These are phyloP conservation scores for Sporopachydermia quercuum DNA, from an alignment of 805 yeast genomes.

Conservation along the genomic window DNA sequence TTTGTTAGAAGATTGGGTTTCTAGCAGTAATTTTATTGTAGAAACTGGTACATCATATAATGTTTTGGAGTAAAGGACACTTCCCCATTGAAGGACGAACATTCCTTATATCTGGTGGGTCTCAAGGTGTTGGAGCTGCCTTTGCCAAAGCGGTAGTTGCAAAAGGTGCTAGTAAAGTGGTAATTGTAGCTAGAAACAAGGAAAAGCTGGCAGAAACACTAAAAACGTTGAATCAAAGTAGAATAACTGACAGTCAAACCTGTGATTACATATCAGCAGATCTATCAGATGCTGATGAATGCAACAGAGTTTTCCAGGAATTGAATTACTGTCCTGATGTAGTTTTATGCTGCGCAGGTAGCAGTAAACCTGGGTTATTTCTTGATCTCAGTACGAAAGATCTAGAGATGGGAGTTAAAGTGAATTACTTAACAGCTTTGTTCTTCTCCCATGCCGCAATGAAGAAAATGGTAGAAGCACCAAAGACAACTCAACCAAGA, in stretches of 20 bases:
- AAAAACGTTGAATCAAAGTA: slow-evolving; percentile 22
- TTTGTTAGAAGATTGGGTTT: no score
- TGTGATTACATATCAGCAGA: slow-evolving; percentile 45
- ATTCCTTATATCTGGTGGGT: slow-evolving; percentile 72
- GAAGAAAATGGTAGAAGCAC: slow-evolving; percentile 15
- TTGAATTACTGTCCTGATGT: slow-evolving; percentile 42
- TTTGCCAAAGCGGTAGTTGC: slow-evolving; percentile 44
- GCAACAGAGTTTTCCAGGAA: slow-evolving; percentile 29
- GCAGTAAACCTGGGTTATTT: slow-evolving; percentile 66
- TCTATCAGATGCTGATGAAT: slow-evolving; percentile 37
- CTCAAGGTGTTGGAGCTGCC: slow-evolving; percentile 85
- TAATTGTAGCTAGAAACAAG: slow-evolving; percentile 67
- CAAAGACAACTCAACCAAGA: slow-evolving; percentile 19
- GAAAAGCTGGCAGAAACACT: slow-evolving; percentile 38
- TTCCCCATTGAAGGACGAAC: background rate
- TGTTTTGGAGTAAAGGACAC: background rate
- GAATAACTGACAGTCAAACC: slow-evolving; percentile 18
- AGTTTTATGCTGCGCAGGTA: slow-evolving; percentile 79
- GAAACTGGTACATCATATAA: no score
- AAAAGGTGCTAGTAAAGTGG: slow-evolving; percentile 42
- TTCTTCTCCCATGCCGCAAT: slow-evolving; percentile 54
- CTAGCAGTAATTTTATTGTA: no score
- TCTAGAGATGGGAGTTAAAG: slow-evolving; percentile 42
- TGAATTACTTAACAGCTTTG: slow-evolving; percentile 62
- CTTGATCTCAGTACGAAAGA: slow-evolving; percentile 46